These are phyloP conservation scores for Knoxdaviesia capensis DNA, from an alignment of 2,329 filamentous ascomycete genomes.

Conservation along the genomic window DNA sequence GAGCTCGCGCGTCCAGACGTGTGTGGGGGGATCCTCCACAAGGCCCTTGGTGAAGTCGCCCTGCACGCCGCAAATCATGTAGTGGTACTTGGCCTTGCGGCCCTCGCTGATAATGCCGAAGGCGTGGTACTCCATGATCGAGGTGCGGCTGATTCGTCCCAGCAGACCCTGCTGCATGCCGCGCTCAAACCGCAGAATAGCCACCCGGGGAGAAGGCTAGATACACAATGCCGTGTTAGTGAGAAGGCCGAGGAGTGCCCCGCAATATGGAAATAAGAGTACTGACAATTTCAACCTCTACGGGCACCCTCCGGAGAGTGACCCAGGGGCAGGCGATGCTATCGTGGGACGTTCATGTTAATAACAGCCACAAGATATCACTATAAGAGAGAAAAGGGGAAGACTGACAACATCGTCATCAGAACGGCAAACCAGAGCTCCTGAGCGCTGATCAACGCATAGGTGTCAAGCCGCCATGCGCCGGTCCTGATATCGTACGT, in stretches of 20 bases:
- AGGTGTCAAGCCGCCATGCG: conserved; percentile 13
- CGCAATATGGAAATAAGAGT: no score
- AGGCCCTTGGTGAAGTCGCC: conserved; percentile 19
- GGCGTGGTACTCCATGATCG: conserved; percentile 21
- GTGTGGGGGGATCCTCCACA: conserved; percentile 17
- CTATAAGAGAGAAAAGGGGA: no score
- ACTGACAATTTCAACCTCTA: conserved; percentile 18
- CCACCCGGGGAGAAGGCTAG: conserved; percentile 19
- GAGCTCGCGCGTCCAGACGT: conserved; percentile 18
- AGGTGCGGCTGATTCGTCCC: conserved; percentile 18
- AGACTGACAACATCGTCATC: conserved; percentile 17
- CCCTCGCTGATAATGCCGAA: conserved; percentile 21
- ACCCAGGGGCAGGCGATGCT: conserved; percentile 19
- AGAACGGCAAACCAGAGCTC: conserved; percentile 20
- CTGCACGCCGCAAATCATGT: conserved; percentile 22
- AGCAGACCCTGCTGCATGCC: conserved; percentile 21
- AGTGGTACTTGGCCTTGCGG: conserved; percentile 14
- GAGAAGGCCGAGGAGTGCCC: no score
- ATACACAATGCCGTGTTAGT: background rate
- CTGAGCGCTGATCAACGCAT: conserved; percentile 15
- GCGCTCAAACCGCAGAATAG: conserved; percentile 16
- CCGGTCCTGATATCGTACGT: conserved; percentile 15
- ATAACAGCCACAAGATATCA: background rate
- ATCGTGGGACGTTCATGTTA: background rate
- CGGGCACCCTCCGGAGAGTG: conserved; percentile 17